Conservation (phyloP, 2,329 filamentous ascomycete genomes). For the Colletotrichum incanum region DNA sequence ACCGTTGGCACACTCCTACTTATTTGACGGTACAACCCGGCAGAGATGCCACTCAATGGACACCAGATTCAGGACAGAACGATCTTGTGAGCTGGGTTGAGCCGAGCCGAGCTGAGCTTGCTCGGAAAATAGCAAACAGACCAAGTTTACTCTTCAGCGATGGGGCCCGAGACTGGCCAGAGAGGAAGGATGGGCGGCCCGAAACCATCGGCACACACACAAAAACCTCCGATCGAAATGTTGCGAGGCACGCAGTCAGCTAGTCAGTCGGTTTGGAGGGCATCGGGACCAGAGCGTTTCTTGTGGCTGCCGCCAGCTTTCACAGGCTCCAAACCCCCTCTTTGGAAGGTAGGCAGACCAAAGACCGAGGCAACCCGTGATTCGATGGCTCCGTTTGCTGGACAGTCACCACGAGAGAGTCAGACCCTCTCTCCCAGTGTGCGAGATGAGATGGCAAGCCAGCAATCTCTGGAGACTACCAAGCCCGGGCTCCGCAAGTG, state of each 20-base stretch:
- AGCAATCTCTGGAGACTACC: not conserved
- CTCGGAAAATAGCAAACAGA: not conserved
- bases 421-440: too few relatives aligned
- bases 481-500: constrained; percentile 2
- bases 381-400: too few relatives aligned
- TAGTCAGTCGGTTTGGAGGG: not conserved
- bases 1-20: not conserved
- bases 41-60: not conserved
- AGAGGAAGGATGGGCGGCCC: not conserved
- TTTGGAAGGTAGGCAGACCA: not conserved
- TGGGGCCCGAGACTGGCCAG: not conserved
- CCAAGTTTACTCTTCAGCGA: not conserved
- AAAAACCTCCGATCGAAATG: not conserved
- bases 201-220: not conserved
- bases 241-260: not conserved
- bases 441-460: too few relatives aligned
- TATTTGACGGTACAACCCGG: not conserved
- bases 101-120: not conserved
- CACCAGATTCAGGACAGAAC: not conserved
- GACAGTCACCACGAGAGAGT: too few relatives aligned
- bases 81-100: not conserved
- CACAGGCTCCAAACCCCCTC: not conserved
- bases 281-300: not conserved
- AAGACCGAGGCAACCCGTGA: not conserved
- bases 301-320: not conserved